Evolutionary conservation across 768 basidiomycete species (phyloP).

Genomic region (Lactarius deliciosus): DNA sequence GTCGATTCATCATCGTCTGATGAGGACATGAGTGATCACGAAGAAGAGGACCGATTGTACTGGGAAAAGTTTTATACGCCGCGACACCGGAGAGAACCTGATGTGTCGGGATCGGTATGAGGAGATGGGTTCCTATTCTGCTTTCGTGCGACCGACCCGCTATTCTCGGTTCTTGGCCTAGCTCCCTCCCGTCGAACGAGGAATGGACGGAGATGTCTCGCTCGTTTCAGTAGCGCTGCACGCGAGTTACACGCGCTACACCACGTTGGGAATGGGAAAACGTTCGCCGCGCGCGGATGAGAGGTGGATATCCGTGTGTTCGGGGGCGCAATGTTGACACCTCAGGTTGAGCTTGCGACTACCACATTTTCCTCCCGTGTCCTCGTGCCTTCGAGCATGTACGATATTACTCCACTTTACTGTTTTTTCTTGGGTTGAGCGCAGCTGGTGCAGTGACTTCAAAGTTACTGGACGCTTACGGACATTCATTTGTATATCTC

Average conservation of each 20-base stretch:
- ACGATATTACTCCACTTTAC: background rate
- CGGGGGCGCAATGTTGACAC: background rate
- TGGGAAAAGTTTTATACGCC: slow-evolving; percentile 13
- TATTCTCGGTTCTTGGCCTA: background rate
- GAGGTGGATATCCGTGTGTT: background rate
- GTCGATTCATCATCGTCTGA: background rate
- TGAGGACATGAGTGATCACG: slow-evolving; percentile 9
- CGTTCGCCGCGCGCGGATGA: background rate
- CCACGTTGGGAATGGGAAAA: background rate
- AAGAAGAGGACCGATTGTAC: slow-evolving; percentile 2
- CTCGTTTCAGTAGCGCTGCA: background rate
- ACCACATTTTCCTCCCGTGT: background rate
- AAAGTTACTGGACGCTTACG: background rate
- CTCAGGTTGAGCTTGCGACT: background rate
- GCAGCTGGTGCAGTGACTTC: background rate
- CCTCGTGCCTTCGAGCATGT: background rate
- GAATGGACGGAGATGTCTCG: no score
- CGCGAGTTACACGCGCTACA: background rate
- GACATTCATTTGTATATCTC: background rate
- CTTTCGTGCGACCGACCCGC: background rate
- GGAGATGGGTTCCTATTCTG: background rate
- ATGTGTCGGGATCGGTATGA: background rate
- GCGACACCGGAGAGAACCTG: background rate
- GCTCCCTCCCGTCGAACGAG: background rate
- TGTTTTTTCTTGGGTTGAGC: background rate